Conservation (phyloP, 148 eudicot genomes). For the Suaeda aralocaspica region DNA sequence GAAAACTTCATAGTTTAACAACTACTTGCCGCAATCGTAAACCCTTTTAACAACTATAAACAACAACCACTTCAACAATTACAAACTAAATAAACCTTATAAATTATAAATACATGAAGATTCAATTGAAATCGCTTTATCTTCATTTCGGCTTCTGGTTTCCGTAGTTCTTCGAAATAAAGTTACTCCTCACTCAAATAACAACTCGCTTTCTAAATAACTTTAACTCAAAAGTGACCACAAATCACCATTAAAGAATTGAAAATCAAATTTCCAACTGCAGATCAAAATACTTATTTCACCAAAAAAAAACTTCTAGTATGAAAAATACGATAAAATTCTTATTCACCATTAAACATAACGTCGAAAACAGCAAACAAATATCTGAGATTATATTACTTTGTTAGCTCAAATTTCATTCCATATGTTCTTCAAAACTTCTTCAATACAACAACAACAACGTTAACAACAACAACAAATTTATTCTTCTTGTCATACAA, state of each 20-base stretch:
- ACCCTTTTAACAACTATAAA: too few species aligned
- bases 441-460: background rate
- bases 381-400: background rate
- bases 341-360: constrained; percentile 2
- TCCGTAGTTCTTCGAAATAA: constrained; percentile 12
- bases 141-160: background rate
- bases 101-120: constrained; percentile 13
- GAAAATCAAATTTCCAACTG: background rate
- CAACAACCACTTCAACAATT: background rate
- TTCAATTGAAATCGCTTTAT: constrained; percentile 2
- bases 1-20: too few species aligned
- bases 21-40: too few species aligned
- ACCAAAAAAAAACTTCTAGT: too few species aligned
- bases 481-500: too few species aligned
- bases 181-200: too few species aligned
- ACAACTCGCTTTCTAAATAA: background rate
- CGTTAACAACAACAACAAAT: background rate
- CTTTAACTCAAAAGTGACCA: background rate
- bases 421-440: background rate
- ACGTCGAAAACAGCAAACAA: background rate
- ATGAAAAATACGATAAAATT: too few species aligned
- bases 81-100: background rate
- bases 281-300: background rate
- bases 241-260: background rate
- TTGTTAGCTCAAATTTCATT: background rate